Base-by-base conservation (phyloP, 2,329 filamentous ascomycete species). In the Cryoendolithus antarcticus region DNA sequence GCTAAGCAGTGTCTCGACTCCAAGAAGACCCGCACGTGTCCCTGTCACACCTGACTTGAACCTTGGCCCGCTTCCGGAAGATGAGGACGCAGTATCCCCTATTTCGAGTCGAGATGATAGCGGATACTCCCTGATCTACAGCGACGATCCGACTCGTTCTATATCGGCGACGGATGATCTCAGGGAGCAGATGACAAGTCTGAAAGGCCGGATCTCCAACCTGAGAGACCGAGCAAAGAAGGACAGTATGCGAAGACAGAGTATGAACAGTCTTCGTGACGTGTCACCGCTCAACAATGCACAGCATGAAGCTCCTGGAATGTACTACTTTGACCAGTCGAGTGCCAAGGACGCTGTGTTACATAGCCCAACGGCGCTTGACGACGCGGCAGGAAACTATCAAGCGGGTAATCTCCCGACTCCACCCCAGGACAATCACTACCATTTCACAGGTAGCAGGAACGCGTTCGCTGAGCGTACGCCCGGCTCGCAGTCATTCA, bases 201-300 rank as follows among this genome's bases (percentile, higher is more conserved):
- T 94, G 34, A 88, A 86, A 55, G 84, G 82, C 43, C 85, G 86
- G 52, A 86, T 94, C 29, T 88, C 85, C 1, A 81, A 70, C 10
- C 61, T 94, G 32, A 81, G 83, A 50, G 77, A 86, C 45, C 80
- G 85, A 50, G 82, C 84, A 0, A 75, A 82, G 12, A 82, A 82
- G 42, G 86, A 93, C 50, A 86, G 74, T 49, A 60, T 93, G 51
- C 79, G 83, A 52, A 74, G 86, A 37, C 74, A 79, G 40, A 93
- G 84, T 57, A 60, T 88, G 38, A 80, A 85, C 49, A 86, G 74
- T 52, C 61, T 89, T 43, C 74, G 83, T 30, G 43, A 44, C 15
- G 29, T 38, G 7, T 91, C 81, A 53, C 86, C 84, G 0, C 83
- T 93, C 54, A 88, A 82, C 1, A 75, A 84, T 48, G 74, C 84